A percentile compares a stretch with the other conserved stretches of the same genome.
Conservation (phyloP, 1,284 basidiomycete species). For the Cryptococcus maquisensis region DNA sequence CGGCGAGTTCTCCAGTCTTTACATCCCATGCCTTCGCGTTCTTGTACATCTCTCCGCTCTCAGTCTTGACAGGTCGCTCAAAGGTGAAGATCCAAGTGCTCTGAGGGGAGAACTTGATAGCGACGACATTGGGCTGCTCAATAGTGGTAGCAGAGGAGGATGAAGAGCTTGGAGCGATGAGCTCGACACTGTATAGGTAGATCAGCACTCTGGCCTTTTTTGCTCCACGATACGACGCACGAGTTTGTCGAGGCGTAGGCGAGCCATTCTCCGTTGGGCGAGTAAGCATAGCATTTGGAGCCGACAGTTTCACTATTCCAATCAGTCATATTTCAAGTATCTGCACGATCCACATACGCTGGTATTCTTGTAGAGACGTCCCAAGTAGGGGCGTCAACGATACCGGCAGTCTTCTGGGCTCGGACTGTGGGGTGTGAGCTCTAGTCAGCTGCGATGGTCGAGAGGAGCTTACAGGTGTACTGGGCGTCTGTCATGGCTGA, state of each 20-base stretch:
- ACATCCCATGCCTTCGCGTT: slow-evolving; percentile 47
- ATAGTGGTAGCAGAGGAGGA: slow-evolving; percentile 24
- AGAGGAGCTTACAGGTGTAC: slow-evolving; percentile 61
- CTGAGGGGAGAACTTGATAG: slow-evolving; percentile 85
- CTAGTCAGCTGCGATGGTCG: too few relatives aligned
- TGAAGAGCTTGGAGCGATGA: slow-evolving; percentile 28
- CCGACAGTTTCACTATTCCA: slow-evolving; percentile 48
- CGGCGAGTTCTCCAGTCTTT: slow-evolving; percentile 39
- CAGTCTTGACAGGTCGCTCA: slow-evolving; percentile 62
- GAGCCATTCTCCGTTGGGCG: slow-evolving; percentile 77
- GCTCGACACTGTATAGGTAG: slow-evolving; percentile 28
- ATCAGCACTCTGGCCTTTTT: slow-evolving; percentile 6
- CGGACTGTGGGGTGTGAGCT: slow-evolving; percentile 58
- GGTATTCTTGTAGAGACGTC: slow-evolving; percentile 62
- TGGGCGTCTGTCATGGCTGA: slow-evolving; percentile 31
- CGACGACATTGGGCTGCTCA: slow-evolving; percentile 65
- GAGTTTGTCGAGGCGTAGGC: slow-evolving; percentile 68
- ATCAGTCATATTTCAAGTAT: neutral
- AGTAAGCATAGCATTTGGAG: slow-evolving; percentile 74
- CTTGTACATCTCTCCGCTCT: slow-evolving; percentile 44
- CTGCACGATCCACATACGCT: slow-evolving; percentile 42
- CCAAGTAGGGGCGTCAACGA: slow-evolving; percentile 80
- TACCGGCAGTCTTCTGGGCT: slow-evolving; percentile 85
- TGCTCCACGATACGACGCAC: neutral
- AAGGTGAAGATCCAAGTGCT: slow-evolving; percentile 90